Evolutionary conservation across 2,329 filamentous ascomycete genomes (phyloP).

Genomic region (Colletotrichum kahawae): DNA sequence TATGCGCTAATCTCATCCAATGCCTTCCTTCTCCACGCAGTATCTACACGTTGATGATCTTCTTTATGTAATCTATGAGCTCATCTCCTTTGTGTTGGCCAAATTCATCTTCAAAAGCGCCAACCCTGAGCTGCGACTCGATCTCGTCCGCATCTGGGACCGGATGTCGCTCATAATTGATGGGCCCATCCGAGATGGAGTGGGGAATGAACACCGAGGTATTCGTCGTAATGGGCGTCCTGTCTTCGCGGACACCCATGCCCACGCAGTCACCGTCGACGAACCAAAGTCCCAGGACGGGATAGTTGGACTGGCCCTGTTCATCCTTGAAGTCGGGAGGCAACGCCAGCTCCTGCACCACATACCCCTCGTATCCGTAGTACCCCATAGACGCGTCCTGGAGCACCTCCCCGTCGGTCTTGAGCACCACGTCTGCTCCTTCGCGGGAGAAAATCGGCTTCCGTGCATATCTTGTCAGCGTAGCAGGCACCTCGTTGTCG

Average conservation of each 20-base stretch:
- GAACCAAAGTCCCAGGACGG: not conserved
- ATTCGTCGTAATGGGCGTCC: not conserved
- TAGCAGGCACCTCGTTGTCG: not conserved
- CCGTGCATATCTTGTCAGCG: not conserved
- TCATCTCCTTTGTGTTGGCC: not conserved
- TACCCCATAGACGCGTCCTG: not conserved
- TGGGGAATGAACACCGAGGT: not conserved
- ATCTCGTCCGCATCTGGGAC: not conserved
- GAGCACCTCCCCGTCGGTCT: not conserved
- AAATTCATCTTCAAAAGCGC: not conserved
- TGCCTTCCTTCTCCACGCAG: not conserved
- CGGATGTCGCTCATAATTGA: not conserved
- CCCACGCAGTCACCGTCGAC: not conserved
- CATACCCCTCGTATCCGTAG: not conserved
- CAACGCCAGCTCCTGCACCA: not conserved
- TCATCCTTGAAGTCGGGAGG: not conserved
- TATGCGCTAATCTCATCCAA: not conserved
- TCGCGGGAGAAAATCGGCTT: conserved; percentile 1
- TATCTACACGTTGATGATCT: not conserved
- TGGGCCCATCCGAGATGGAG: not conserved
- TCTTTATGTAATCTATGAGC: not conserved
- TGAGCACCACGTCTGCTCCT: not conserved
- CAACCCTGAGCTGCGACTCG: not conserved
- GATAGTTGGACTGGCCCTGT: not conserved
- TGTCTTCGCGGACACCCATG: not conserved